phyloP scores from a whole-genome alignment of 1,284 basidiomycete genomes.

The Papiliotrema nemorosa region DNA sequence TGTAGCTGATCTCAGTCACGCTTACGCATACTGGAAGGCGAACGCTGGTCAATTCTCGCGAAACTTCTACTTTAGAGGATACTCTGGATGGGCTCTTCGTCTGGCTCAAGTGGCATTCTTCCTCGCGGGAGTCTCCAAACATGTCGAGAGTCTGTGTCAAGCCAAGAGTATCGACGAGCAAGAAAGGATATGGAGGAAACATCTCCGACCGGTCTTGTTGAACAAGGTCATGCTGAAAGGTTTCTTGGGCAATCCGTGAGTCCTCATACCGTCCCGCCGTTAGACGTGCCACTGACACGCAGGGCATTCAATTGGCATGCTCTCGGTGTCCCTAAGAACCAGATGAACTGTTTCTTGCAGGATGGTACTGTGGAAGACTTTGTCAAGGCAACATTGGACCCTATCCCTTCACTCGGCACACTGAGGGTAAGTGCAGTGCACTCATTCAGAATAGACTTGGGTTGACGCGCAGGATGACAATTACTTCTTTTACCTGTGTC shows the following conservation, averaged over 20 bases:
- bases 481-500: constrained; percentile 67
- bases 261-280: background rate
- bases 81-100: constrained; percentile 68
- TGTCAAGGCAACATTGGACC: constrained; percentile 63
- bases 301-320: constrained; percentile 75
- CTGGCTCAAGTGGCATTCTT: constrained; percentile 62
- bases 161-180: constrained; percentile 62
- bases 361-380: constrained; percentile 63
- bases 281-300: constrained; percentile 1
- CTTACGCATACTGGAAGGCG: constrained; percentile 61
- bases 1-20: constrained; percentile 25
- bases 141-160: constrained; percentile 60
- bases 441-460: background rate
- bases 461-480: constrained; percentile 52
- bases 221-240: constrained; percentile 61
- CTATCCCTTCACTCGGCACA: constrained; percentile 56
- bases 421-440: constrained; percentile 46
- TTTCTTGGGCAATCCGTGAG: constrained; percentile 58
- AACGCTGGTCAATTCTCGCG: constrained; percentile 63
- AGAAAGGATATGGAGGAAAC: constrained; percentile 61
- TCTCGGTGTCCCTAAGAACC: constrained; percentile 72
- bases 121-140: constrained; percentile 59
- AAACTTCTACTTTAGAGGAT: constrained; percentile 71
- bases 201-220: constrained; percentile 63
- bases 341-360: constrained; percentile 64